Percentiles rank a stretch among this genome's conserved stretches.
phyloP scores from a whole-genome alignment of 1,284 basidiomycete species.

The Tylopilus sp. region DNA sequence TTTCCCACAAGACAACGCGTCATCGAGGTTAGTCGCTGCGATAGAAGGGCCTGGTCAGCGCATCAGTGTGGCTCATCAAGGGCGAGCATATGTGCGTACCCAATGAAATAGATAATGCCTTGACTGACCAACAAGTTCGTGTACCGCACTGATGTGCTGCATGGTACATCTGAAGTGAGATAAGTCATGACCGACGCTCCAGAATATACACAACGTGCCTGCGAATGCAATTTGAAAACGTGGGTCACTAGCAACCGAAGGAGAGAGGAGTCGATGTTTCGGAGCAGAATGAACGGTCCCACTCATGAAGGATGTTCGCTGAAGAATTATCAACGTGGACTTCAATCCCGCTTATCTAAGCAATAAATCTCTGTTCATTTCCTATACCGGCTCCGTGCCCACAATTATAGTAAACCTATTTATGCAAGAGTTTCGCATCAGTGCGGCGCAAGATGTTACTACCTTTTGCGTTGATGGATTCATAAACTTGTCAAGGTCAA shows the following conservation, averaged over 20 bases:
- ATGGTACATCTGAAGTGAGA: constrained; percentile 16
- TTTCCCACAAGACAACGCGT: not conserved
- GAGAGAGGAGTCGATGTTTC: not conserved
- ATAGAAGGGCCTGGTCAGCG: not conserved
- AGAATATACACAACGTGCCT: constrained; percentile 14
- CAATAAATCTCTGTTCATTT: too few species aligned
- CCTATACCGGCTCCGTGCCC: too few species aligned
- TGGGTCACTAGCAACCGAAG: not conserved
- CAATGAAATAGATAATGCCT: constrained; percentile 27
- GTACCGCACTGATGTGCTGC: constrained; percentile 16
- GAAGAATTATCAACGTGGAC: too few species aligned
- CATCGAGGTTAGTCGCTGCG: not conserved
- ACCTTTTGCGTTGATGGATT: too few species aligned
- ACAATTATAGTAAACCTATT: too few species aligned
- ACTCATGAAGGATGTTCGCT: not conserved
- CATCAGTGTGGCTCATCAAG: too few species aligned
- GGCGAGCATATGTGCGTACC: not conserved
- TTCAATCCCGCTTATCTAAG: too few species aligned
- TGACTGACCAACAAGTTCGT: constrained; percentile 4
- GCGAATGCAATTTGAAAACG: not conserved
- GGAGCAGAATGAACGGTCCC: not conserved
- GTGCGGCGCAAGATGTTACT: too few species aligned
- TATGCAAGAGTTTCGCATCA: too few species aligned
- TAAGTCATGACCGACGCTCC: constrained; percentile 5
- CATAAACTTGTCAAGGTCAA: too few species aligned